Evolutionary conservation across 257 asterid species (phyloP).

Genomic region (Capsicum chinense): DNA sequence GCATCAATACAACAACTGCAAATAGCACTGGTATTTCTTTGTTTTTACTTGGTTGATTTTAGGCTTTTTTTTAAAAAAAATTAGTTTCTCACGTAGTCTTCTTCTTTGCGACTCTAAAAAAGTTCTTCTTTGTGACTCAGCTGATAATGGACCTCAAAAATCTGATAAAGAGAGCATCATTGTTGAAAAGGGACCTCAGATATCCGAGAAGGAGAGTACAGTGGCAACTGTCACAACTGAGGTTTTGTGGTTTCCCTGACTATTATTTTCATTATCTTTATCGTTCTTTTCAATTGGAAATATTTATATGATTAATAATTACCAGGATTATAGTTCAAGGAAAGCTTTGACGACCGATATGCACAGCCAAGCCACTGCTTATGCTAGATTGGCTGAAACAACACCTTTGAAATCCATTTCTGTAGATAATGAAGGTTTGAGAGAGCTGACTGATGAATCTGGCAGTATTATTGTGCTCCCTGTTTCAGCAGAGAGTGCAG

Average conservation of each 20-base stretch:
- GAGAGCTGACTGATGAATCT: slow-evolving; percentile 77
- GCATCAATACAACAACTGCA: slow-evolving; percentile 43
- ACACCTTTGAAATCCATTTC: slow-evolving; percentile 43
- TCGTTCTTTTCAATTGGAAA: slow-evolving; percentile 14
- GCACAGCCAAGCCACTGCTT: slow-evolving; percentile 69
- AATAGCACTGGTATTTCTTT: slow-evolving; percentile 45
- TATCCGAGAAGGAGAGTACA: slow-evolving; percentile 42
- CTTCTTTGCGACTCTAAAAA: not conserved
- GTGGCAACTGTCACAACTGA: slow-evolving; percentile 44
- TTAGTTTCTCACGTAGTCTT: not conserved
- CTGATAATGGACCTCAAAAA: slow-evolving; percentile 43
- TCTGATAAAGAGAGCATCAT: slow-evolving; percentile 42
- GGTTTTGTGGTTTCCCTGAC: slow-evolving; percentile 42
- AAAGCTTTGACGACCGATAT: slow-evolving; percentile 50
- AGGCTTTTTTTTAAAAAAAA: not conserved
- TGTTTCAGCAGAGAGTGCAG: slow-evolving; percentile 84
- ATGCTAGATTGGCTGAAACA: slow-evolving; percentile 63
- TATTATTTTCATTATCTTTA: not conserved
- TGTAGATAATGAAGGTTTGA: slow-evolving; percentile 54
- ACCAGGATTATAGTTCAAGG: slow-evolving; percentile 55
- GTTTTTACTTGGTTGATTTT: slow-evolving; percentile 7
- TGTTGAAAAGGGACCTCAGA: slow-evolving; percentile 42
- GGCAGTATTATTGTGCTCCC: slow-evolving; percentile 77
- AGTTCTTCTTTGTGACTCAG: slow-evolving; percentile 33
- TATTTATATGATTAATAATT: slow-evolving; percentile 5